Percentiles rank a stretch among this genome's conserved stretches.
Evolutionary conservation across 2,329 filamentous ascomycete species (phyloP).

Genomic region (Kalaharituber pfeilii): DNA sequence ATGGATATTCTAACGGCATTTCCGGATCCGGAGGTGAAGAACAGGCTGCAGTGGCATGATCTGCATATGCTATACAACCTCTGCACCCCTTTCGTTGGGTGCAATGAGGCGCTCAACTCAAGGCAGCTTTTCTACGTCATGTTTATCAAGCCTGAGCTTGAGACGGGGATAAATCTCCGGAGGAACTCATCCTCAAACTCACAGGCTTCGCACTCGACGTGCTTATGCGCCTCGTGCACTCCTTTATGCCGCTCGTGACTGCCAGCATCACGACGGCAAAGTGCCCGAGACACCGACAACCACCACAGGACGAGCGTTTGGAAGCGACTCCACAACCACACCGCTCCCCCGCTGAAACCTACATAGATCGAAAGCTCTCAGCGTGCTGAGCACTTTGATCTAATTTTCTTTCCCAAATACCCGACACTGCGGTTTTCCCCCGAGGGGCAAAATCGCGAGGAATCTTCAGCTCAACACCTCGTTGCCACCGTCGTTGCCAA

Average conservation of each 20-base stretch:
- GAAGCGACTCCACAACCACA: no score
- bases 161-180: not conserved
- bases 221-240: constrained; percentile 17
- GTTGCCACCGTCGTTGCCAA: no score
- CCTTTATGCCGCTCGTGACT: constrained; percentile 21
- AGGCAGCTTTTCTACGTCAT: constrained; percentile 16
- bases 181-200: not conserved
- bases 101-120: constrained; percentile 13
- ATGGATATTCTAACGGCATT: not conserved
- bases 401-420: no score
- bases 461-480: no score
- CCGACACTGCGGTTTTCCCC: no score
- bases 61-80: constrained; percentile 15
- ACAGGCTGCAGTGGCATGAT: constrained; percentile 9
- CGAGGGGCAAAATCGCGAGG: no score
- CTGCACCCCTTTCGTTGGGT: constrained; percentile 6
- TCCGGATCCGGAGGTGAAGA: not conserved
- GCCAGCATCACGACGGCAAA: constrained; percentile 13
- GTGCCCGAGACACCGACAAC: no score
- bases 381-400: no score
- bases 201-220: constrained; percentile 10
- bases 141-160: constrained; percentile 14
- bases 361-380: no score
- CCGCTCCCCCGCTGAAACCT: no score
- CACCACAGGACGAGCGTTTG: no score